Evolutionary conservation across 2,329 filamentous ascomycete genomes (phyloP).

Genomic region (Colletotrichum paranaense): DNA sequence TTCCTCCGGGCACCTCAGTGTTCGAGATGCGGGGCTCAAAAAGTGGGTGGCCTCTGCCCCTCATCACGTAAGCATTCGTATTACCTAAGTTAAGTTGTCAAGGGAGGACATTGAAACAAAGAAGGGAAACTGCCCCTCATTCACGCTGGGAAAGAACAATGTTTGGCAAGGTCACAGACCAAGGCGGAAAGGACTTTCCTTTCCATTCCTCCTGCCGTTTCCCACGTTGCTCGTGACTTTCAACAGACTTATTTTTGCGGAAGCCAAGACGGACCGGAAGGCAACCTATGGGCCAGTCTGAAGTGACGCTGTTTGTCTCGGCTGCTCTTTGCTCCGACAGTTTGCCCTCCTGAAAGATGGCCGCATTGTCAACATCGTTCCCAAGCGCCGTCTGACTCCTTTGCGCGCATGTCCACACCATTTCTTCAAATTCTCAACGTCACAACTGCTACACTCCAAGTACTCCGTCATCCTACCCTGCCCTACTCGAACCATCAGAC

Average conservation of each 20-base stretch:
- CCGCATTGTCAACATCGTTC: background rate
- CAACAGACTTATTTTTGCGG: background rate
- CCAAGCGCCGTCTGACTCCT: background rate
- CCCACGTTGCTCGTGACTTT: background rate
- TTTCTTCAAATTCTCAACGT: background rate
- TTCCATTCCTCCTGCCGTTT: background rate
- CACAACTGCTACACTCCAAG: background rate
- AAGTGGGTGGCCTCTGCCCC: background rate
- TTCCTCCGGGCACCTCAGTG: background rate
- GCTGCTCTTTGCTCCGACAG: background rate
- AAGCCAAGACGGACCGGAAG: slow-evolving; percentile 16
- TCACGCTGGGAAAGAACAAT: background rate
- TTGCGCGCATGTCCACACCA: background rate
- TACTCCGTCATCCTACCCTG: background rate
- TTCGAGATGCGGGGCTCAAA: background rate
- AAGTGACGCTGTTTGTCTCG: background rate
- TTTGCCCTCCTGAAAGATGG: background rate
- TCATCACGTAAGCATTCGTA: background rate
- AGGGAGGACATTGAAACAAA: background rate
- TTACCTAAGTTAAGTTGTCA: background rate
- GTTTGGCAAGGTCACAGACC: too few species aligned
- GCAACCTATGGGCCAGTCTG: background rate
- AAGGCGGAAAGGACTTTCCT: background rate
- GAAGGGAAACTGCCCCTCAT: background rate
- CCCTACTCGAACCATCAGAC: background rate